Percentiles rank a stretch among this genome's conserved stretches.
phyloP scores from a whole-genome alignment of 2,329 filamentous ascomycete species.

The Penicillium sp. region DNA sequence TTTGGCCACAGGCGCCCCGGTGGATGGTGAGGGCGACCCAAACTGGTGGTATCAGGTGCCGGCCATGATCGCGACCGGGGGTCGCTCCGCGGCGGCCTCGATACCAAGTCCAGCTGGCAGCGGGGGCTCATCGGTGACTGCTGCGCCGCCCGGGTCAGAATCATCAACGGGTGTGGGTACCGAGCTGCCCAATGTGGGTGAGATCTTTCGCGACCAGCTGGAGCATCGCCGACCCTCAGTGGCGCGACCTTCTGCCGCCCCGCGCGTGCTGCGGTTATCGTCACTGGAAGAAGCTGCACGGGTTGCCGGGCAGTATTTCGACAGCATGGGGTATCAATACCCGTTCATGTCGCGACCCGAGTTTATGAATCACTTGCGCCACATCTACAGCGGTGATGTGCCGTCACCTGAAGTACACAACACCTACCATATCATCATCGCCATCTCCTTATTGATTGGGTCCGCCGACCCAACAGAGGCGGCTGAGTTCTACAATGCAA shows the following conservation, averaged over 20 bases:
- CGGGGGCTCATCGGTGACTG: conserved; percentile 18
- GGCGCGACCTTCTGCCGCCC: conserved; percentile 33
- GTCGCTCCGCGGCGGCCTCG: conserved; percentile 19
- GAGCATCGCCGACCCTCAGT: conserved; percentile 38
- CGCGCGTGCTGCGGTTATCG: conserved; percentile 33
- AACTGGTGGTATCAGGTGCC: conserved; percentile 44
- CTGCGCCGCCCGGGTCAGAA: conserved; percentile 18
- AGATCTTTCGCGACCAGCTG: conserved; percentile 41
- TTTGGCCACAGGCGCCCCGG: conserved; percentile 31
- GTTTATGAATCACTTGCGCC: conserved; percentile 33
- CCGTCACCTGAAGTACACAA: conserved; percentile 36
- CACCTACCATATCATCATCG: conserved; percentile 39
- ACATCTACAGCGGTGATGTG: conserved; percentile 36
- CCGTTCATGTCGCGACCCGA: conserved; percentile 37
- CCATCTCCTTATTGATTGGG: conserved; percentile 36
- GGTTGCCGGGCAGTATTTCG: conserved; percentile 36
- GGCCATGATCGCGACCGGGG: conserved; percentile 32
- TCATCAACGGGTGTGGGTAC: conserved; percentile 25
- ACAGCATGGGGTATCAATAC: conserved; percentile 41
- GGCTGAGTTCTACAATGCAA: conserved; percentile 36
- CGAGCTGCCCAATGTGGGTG: conserved; percentile 39
- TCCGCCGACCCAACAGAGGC: conserved; percentile 32
- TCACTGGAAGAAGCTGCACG: conserved; percentile 38
- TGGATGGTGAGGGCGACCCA: conserved; percentile 34
- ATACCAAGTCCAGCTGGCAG: conserved; percentile 21